Percentiles rank a stretch among this genome's conserved stretches.
Evolutionary conservation across 2,329 filamentous ascomycete genomes (phyloP).

Genomic region (Aspergillus cejpii): DNA sequence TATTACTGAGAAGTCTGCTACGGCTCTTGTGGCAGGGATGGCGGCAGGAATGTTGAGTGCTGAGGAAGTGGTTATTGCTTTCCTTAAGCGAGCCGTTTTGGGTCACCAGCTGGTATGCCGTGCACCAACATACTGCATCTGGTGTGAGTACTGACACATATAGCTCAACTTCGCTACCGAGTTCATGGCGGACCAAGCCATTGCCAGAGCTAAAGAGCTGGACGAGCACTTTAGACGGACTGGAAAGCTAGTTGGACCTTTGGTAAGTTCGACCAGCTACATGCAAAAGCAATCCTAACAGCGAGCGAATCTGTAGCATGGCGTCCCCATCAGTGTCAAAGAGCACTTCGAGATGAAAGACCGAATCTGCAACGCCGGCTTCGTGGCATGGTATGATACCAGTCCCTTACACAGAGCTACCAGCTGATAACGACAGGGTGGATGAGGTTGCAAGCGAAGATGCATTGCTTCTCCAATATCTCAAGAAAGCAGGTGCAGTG

Average conservation of each 20-base stretch:
- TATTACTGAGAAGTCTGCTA: slow-evolving; percentile 46
- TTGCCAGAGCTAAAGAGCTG: slow-evolving; percentile 28
- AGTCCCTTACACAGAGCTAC: not conserved
- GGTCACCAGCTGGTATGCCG: slow-evolving; percentile 29
- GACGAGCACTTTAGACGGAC: slow-evolving; percentile 28
- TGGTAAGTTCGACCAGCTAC: slow-evolving; percentile 22
- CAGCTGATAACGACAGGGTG: slow-evolving; percentile 22
- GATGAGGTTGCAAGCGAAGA: slow-evolving; percentile 33
- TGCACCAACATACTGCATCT: not conserved
- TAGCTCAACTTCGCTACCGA: slow-evolving; percentile 36
- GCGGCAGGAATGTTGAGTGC: slow-evolving; percentile 23
- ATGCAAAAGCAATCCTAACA: not conserved
- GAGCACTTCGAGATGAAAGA: slow-evolving; percentile 57
- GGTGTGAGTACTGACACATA: not conserved
- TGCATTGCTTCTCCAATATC: slow-evolving; percentile 27
- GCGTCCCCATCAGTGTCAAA: slow-evolving; percentile 53
- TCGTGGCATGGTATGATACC: slow-evolving; percentile 28
- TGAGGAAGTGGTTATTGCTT: slow-evolving; percentile 30
- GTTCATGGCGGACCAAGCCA: slow-evolving; percentile 33
- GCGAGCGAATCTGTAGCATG: slow-evolving; percentile 33
- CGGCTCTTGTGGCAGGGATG: slow-evolving; percentile 25
- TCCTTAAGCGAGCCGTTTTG: slow-evolving; percentile 30
- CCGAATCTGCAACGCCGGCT: slow-evolving; percentile 32
- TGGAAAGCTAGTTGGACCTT: slow-evolving; percentile 44
- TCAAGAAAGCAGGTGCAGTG: slow-evolving; percentile 37